Evolutionary conservation across 257 asterid genomes (phyloP).

Genomic region (Przewalskia tangutica): DNA sequence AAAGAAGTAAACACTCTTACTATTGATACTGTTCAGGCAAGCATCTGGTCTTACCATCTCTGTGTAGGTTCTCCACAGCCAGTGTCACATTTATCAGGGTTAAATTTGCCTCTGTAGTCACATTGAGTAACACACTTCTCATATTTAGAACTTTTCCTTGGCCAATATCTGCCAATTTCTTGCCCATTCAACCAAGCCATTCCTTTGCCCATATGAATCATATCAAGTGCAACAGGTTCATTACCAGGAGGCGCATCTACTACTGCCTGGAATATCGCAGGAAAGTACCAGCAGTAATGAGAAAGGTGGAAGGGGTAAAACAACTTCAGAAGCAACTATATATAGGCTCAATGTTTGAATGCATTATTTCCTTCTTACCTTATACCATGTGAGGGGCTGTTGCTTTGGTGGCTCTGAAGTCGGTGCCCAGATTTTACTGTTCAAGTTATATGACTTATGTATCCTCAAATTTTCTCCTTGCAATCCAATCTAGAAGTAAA

Average conservation of each 20-base stretch:
- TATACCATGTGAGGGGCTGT: slow-evolving; percentile 92
- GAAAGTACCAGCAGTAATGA: not conserved
- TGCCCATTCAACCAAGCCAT: slow-evolving; percentile 89
- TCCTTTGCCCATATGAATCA: slow-evolving; percentile 93
- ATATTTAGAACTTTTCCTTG: slow-evolving; percentile 53
- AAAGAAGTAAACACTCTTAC: not conserved
- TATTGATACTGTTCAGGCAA: not conserved
- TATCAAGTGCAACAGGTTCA: slow-evolving; percentile 81
- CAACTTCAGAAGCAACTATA: not conserved
- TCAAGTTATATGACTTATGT: slow-evolving; percentile 33
- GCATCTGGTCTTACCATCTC: slow-evolving; percentile 51
- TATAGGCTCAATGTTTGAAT: not conserved
- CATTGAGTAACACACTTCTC: slow-evolving; percentile 61
- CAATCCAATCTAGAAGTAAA: slow-evolving; percentile 56
- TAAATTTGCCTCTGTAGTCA: slow-evolving; percentile 75
- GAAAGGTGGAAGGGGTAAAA: not conserved
- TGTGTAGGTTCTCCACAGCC: slow-evolving; percentile 90
- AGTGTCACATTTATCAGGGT: slow-evolving; percentile 72
- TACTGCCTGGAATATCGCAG: slow-evolving; percentile 37
- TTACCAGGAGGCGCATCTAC: slow-evolving; percentile 72
- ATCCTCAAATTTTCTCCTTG: slow-evolving; percentile 59
- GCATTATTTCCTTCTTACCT: slow-evolving; percentile 33
- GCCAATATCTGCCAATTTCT: slow-evolving; percentile 90
- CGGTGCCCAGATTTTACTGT: slow-evolving; percentile 50
- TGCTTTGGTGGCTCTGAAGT: slow-evolving; percentile 60